Conservation (phyloP, 2,329 filamentous ascomycete species). For the Colletotrichum lini region DNA sequence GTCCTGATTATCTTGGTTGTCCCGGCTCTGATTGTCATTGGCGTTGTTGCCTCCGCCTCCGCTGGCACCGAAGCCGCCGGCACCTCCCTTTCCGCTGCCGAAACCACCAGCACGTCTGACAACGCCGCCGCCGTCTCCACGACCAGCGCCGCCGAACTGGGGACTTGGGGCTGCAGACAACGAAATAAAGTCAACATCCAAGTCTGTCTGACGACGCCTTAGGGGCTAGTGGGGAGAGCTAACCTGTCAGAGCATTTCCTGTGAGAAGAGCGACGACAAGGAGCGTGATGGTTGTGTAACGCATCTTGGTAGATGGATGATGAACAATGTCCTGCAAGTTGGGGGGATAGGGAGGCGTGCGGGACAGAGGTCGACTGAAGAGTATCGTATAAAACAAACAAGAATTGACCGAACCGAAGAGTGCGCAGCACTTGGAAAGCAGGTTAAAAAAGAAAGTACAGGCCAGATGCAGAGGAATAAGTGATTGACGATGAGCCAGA, state of each 20-base stretch:
- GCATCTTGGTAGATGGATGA: constrained; percentile 16
- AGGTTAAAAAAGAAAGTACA: neutral
- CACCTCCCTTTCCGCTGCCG: constrained; percentile 3
- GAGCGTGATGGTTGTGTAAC: constrained; percentile 25
- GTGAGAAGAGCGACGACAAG: constrained; percentile 31
- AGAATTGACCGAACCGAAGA: neutral
- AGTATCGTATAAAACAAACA: no score
- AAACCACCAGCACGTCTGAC: neutral
- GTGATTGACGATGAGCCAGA: neutral
- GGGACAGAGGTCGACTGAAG: neutral
- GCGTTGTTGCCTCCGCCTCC: neutral
- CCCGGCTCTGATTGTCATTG: neutral
- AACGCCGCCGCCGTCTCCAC: constrained; percentile 9
- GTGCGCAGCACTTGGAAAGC: constrained; percentile 16
- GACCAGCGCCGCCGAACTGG: constrained; percentile 1
- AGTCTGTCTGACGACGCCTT: neutral
- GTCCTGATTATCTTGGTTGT: no score
- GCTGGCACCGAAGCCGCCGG: neutral
- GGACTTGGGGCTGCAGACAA: constrained; percentile 20
- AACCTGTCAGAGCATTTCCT: constrained; percentile 36
- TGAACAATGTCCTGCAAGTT: neutral
- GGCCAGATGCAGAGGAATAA: neutral
- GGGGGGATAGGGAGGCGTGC: neutral
- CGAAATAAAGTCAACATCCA: neutral
- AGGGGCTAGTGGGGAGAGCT: neutral